phyloP scores from a whole-genome alignment of 176 grass and related monocot species.

The Avena insularis region DNA sequence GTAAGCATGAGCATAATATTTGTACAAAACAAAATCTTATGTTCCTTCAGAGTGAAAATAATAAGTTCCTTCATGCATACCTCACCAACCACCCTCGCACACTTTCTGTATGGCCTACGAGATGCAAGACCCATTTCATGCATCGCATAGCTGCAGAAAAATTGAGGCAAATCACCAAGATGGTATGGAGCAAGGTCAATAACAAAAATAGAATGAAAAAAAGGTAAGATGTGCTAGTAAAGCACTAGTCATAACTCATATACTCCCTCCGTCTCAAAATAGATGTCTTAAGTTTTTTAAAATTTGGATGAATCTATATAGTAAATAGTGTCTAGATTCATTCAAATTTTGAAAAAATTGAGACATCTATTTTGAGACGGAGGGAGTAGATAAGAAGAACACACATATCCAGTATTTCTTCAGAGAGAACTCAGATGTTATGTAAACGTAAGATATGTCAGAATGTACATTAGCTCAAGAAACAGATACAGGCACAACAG shows the following conservation, averaged over 20 bases:
- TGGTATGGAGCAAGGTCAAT: constrained; percentile 23
- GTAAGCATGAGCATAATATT: constrained; percentile 1
- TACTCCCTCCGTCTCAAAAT: no score
- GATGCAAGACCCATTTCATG: constrained; percentile 96
- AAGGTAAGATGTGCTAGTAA: constrained; percentile 7
- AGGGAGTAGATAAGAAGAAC: neutral
- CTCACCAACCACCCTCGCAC: constrained; percentile 96
- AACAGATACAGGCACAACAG: constrained; percentile 30
- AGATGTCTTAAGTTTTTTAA: no score
- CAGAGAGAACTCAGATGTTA: neutral
- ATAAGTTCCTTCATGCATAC: constrained; percentile 50
- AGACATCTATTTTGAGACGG: no score
- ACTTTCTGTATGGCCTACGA: constrained; percentile 92
- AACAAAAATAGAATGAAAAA: constrained; percentile 26
- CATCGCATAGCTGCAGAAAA: constrained; percentile 81
- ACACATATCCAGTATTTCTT: neutral
- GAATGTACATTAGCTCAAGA: constrained; percentile 12
- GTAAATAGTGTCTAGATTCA: no score
- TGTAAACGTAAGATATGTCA: constrained; percentile 1
- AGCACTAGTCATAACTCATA: neutral
- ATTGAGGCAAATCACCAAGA: constrained; percentile 32
- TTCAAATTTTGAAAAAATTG: no score
- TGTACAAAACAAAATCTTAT: neutral
- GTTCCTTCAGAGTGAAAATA: neutral
- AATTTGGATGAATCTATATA: no score